These are phyloP conservation scores for Sphagnum fallax DNA, from an alignment of 228 moss, liverwort and hornwort species.

Conservation along the genomic window DNA sequence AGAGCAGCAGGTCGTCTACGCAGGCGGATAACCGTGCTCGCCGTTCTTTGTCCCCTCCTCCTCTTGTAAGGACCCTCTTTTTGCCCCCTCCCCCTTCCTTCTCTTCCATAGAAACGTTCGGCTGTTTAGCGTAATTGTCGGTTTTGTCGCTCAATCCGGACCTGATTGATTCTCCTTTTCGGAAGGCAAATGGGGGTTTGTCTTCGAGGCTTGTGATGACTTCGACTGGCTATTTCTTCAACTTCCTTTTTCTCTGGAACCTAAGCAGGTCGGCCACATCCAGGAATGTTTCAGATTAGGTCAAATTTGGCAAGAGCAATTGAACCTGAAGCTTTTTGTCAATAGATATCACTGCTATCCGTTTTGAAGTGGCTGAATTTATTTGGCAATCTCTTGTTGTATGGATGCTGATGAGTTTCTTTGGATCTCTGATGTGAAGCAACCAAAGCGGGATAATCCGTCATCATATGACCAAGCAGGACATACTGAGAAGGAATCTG, in stretches of 20 bases:
- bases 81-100: background rate
- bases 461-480: slow-evolving; percentile 21
- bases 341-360: background rate
- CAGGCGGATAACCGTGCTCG: slow-evolving; percentile 39
- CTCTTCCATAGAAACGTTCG: background rate
- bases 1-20: slow-evolving; percentile 27
- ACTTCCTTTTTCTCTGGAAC: no score
- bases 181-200: no score
- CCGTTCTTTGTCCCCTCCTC: slow-evolving; percentile 36
- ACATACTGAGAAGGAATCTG: slow-evolving; percentile 59
- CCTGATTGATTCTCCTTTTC: background rate
- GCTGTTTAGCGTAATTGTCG: background rate
- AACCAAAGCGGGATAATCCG: slow-evolving; percentile 9
- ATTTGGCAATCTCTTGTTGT: background rate
- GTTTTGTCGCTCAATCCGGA: background rate
- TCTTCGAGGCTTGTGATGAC: no score
- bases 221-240: no score
- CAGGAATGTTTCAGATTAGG: no score
- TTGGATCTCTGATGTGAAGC: slow-evolving; percentile 21
- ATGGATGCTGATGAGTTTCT: background rate
- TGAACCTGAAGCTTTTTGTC: background rate
- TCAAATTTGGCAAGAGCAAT: no score
- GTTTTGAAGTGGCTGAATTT: background rate
- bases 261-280: no score
- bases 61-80: slow-evolving; percentile 20